phyloP scores from a whole-genome alignment of 805 yeast genomes.

The Kodamaea restingae region DNA sequence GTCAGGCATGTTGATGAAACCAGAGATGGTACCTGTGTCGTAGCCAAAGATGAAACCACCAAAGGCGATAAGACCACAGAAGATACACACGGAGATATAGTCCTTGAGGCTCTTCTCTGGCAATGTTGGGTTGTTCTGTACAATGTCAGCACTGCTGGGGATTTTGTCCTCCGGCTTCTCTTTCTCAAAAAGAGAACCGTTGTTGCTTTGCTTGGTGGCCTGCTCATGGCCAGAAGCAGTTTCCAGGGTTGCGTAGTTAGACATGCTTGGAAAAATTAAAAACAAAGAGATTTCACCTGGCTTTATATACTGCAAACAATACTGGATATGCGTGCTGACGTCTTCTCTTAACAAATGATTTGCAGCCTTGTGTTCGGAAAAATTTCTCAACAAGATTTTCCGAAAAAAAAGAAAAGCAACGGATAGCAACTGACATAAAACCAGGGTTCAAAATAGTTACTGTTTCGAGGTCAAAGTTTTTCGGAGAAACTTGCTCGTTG shows the following conservation, averaged over 20 bases:
- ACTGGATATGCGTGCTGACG: not conserved
- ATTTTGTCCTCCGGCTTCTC: constrained; percentile 1
- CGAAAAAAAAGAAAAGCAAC: constrained; percentile 1
- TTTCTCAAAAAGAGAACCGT: constrained; percentile 1
- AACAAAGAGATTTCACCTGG: not conserved
- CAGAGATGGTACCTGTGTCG: constrained; percentile 30
- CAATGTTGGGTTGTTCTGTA: constrained; percentile 15
- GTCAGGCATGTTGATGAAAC: constrained; percentile 25
- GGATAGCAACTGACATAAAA: not conserved
- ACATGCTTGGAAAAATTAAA: not conserved
- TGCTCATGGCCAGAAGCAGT: constrained; percentile 1
- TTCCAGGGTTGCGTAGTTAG: constrained; percentile 2
- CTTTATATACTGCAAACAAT: not conserved
- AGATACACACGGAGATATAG: constrained; percentile 15
- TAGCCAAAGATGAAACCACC: constrained; percentile 29
- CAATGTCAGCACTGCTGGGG: constrained; percentile 8
- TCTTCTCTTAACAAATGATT: not conserved
- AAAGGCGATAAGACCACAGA: constrained; percentile 23
- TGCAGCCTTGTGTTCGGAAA: constrained; percentile 4
- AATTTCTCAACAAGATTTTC: constrained; percentile 1
- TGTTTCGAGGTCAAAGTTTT: not conserved
- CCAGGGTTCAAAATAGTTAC: not conserved
- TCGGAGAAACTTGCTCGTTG: not conserved
- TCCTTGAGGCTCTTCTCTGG: constrained; percentile 34
- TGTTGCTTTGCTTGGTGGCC: not conserved